Evolutionary conservation across 2,329 filamentous ascomycete species (phyloP).

Genomic region (Pestalotiopsis sp.): DNA sequence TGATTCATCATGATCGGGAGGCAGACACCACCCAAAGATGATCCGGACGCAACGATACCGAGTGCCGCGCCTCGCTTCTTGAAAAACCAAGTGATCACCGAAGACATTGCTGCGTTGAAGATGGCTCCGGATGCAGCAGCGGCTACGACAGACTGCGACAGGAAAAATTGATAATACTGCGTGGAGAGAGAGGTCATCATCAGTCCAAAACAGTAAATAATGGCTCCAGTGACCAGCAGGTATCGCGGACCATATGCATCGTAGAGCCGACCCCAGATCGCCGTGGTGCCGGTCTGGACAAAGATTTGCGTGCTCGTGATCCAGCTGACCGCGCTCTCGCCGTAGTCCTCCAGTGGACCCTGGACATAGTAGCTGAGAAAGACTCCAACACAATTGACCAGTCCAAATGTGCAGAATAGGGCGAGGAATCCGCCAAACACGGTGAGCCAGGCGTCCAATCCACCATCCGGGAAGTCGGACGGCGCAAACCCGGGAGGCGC

Average conservation of each 20-base stretch:
- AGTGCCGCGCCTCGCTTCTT: conserved; percentile 46
- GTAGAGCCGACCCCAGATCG: conserved; percentile 50
- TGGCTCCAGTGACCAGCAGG: conserved; percentile 50
- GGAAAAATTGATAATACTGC: conserved; percentile 41
- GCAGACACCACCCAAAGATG: conserved; percentile 49
- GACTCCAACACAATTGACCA: conserved; percentile 46
- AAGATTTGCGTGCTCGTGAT: conserved; percentile 55
- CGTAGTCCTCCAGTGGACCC: conserved; percentile 45
- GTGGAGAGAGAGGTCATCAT: conserved; percentile 58
- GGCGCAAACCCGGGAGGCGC: conserved; percentile 9
- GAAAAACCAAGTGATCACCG: conserved; percentile 47
- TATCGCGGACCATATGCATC: conserved; percentile 61
- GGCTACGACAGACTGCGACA: conserved; percentile 35
- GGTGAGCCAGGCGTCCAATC: conserved; percentile 55
- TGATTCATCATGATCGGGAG: conserved; percentile 60
- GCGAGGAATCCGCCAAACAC: conserved; percentile 47
- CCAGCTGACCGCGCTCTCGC: conserved; percentile 54
- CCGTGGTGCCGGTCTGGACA: conserved; percentile 46
- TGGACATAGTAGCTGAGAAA: conserved; percentile 58
- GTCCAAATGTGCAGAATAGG: conserved; percentile 39
- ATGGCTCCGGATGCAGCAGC: conserved; percentile 34
- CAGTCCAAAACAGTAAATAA: conserved; percentile 56
- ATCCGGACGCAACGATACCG: conserved; percentile 48
- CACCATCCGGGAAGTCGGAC: conserved; percentile 61
- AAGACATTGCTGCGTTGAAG: conserved; percentile 35